Conservation (phyloP, 1,139 yeast species). For the Kurtzmaniella quercitrusa region DNA sequence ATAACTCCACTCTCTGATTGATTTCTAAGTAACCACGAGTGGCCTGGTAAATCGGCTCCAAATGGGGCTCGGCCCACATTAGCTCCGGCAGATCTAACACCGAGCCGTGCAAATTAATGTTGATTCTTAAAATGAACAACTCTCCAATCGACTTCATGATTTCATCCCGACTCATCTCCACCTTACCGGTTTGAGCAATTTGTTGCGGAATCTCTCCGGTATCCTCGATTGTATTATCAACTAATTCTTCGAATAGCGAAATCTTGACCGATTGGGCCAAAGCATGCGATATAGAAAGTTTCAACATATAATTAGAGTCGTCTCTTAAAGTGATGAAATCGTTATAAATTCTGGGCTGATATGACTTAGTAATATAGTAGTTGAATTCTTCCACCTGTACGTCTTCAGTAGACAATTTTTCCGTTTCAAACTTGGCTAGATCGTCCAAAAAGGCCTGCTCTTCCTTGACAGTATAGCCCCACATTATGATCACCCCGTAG, state of each 20-base stretch:
- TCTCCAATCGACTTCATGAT: conserved; percentile 97
- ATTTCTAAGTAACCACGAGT: conserved; percentile 92
- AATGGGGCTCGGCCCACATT: conserved; percentile 98
- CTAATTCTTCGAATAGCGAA: conserved; percentile 89
- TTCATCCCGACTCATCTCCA: conserved; percentile 88
- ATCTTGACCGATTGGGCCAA: conserved; percentile 91
- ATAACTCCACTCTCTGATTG: conserved; percentile 82
- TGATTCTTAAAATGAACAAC: conserved; percentile 82
- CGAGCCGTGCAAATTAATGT: conserved; percentile 90
- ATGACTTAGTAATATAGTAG: conserved; percentile 86
- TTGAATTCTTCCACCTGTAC: conserved; percentile 92
- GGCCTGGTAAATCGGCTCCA: conserved; percentile 96
- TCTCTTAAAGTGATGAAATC: conserved; percentile 91
- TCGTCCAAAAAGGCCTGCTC: conserved; percentile 81
- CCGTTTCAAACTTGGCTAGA: conserved; percentile 83
- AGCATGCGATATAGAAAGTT: conserved; percentile 85
- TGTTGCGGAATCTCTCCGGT: conserved; percentile 96
- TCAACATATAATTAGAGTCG: conserved; percentile 85
- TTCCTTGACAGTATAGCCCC: conserved; percentile 89
- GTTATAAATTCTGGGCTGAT: conserved; percentile 92
- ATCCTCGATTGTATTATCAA: conserved; percentile 92
- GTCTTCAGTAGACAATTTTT: conserved; percentile 85
- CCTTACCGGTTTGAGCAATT: conserved; percentile 90
- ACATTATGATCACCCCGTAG: conserved; percentile 89
- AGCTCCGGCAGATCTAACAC: conserved; percentile 94